Conservation (phyloP, 2,329 filamentous ascomycete species). For the Berkeleyomyces rouxiae region DNA sequence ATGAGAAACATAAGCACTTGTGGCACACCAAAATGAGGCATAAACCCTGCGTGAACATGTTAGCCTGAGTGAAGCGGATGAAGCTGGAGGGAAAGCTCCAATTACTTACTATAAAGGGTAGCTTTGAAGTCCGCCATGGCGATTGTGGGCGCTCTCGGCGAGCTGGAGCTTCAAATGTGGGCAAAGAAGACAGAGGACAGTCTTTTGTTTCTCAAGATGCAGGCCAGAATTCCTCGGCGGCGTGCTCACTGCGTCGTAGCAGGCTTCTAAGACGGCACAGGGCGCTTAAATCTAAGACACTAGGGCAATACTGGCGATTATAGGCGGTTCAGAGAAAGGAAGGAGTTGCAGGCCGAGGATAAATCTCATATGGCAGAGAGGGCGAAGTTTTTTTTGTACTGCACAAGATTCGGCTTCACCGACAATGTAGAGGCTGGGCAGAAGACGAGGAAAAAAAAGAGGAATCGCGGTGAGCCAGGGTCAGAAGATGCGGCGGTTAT, state of each 20-base stretch:
- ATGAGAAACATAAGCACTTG: constrained; percentile 97
- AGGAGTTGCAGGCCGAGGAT: neutral
- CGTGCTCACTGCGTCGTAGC: neutral
- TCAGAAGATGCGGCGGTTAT: neutral
- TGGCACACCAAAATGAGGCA: constrained; percentile 56
- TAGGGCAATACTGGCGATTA: neutral
- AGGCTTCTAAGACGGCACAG: neutral
- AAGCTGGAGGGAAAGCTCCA: neutral
- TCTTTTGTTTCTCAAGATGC: neutral
- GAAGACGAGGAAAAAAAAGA: neutral
- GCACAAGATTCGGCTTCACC: constrained; percentile 13
- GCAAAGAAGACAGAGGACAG: neutral
- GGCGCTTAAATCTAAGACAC: neutral
- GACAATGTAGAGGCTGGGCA: constrained; percentile 13
- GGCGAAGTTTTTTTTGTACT: constrained; percentile 4
- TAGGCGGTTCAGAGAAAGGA: neutral
- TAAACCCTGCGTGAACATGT: constrained; percentile 30
- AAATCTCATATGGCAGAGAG: neutral
- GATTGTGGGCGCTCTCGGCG: neutral
- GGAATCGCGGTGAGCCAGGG: neutral
- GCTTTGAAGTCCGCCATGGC: neutral
- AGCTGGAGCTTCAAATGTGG: neutral
- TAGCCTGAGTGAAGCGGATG: neutral
- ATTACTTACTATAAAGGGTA: constrained; percentile 1
- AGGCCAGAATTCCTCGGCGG: neutral